Evolutionary conservation across 768 basidiomycete genomes (phyloP), one percentile per base, ranked within the genome.

Genomic region (Phlebiopsis gigantea): DNA sequence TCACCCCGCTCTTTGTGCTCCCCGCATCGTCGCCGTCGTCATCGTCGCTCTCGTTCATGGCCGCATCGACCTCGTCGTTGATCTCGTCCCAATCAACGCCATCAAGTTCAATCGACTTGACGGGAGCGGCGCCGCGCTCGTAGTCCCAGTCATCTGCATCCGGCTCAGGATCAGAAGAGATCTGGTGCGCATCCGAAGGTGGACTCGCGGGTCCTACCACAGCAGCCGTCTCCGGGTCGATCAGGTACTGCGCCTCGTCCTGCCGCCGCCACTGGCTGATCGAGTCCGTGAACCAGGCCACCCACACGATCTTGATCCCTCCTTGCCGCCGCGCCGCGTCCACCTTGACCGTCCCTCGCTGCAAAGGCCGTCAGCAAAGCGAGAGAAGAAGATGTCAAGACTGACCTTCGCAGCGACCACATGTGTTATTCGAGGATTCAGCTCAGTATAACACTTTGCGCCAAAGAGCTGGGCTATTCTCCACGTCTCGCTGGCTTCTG

Each of bases 291-390:
- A 98, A 88, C 96, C 96, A 99, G 8, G 81, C 76, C 7, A 89
- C 71, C 84, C 90, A 90, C 19, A 98, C 93, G 58, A 98, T 84
- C 67, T 87, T 85, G 66, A 90, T 83, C 22, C 81, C 82, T 5
- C 86, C 84, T n/a, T 82, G 81, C 66, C 81, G 81, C 42, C 87
- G 81, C 0, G 94, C 93, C 53, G 79, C 75, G 66, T 93, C 87
- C 0, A 96, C 93, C 73, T 99, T 99, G 61, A 88, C 87, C 0
- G 96, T 98, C 30, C 91, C 90, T 59, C 83, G 83, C 91, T 95
- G 65, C 14, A 46, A 15, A 29, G 50, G 41, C 42, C 48, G 39
- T 55, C 58, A 58, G 39, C 53, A 28, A 9, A 15, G 30, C 21
- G 15, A 22, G 48, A 42, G 34, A 62, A 69, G 57, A 59, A 34